Conservation (phyloP, 2,329 filamentous ascomycete species). For the Tolypocladium cylindrosporum region DNA sequence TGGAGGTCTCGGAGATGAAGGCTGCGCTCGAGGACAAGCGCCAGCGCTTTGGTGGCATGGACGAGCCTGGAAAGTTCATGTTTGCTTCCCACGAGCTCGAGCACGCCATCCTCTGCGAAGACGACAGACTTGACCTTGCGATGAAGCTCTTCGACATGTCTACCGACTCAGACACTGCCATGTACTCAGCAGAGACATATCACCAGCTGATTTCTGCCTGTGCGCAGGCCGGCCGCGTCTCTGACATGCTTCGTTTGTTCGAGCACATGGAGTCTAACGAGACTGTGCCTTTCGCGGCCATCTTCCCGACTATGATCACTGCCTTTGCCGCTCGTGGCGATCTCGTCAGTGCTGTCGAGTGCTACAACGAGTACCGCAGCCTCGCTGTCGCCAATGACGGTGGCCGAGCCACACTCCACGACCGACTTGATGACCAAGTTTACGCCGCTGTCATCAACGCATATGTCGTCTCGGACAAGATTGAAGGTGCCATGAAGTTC, state of each 20-base stretch:
- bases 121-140: constrained; percentile 77
- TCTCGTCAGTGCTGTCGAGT: constrained; percentile 78
- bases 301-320: constrained; percentile 91
- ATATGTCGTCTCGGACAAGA: constrained; percentile 72
- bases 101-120: constrained; percentile 74
- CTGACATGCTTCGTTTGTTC: constrained; percentile 85
- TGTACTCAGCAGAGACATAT: constrained; percentile 75
- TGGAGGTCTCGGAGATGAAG: constrained; percentile 68
- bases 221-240: constrained; percentile 67
- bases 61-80: constrained; percentile 77
- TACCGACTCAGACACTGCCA: constrained; percentile 47
- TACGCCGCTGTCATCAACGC: constrained; percentile 89
- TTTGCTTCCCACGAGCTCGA: constrained; percentile 81
- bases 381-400: constrained; percentile 78
- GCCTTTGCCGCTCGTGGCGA: constrained; percentile 78
- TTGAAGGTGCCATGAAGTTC: constrained; percentile 76
- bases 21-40: constrained; percentile 69
- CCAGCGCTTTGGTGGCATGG: constrained; percentile 75
- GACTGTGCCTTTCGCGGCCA: constrained; percentile 64
- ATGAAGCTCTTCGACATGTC: constrained; percentile 79
- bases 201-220: constrained; percentile 79
- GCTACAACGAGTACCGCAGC: constrained; percentile 89
- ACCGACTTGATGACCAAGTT: constrained; percentile 71
- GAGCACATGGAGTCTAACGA: constrained; percentile 80
- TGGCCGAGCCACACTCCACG: constrained; percentile 56